phyloP scores from a whole-genome alignment of 2,329 filamentous ascomycete species.

The Xylaria polymorpha region DNA sequence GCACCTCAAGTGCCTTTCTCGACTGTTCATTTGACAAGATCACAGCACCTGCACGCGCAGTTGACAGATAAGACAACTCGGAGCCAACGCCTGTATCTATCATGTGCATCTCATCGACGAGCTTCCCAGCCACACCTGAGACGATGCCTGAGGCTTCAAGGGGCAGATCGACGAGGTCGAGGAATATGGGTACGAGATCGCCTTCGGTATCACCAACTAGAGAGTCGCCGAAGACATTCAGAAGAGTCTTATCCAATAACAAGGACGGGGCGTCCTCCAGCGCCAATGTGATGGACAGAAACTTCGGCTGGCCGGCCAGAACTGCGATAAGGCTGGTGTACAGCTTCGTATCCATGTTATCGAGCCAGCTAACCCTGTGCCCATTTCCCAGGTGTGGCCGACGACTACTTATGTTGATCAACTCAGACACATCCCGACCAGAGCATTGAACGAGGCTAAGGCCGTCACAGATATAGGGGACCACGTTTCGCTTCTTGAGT shows the following conservation, averaged over 20 bases:
- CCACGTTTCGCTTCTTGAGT: slow-evolving; percentile 81
- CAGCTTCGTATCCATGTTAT: slow-evolving; percentile 70
- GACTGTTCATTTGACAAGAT: slow-evolving; percentile 83
- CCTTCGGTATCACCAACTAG: slow-evolving; percentile 80
- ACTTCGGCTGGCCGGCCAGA: slow-evolving; percentile 70
- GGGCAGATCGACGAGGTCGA: slow-evolving; percentile 84
- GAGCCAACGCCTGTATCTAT: slow-evolving; percentile 60
- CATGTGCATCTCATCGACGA: slow-evolving; percentile 77
- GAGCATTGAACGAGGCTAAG: slow-evolving; percentile 86
- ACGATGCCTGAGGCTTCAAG: slow-evolving; percentile 94
- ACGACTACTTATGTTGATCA: slow-evolving; percentile 52
- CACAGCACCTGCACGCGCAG: slow-evolving; percentile 87
- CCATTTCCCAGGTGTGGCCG: slow-evolving; percentile 51
- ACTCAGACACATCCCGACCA: slow-evolving; percentile 64
- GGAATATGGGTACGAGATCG: slow-evolving; percentile 83
- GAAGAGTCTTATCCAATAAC: slow-evolving; percentile 75
- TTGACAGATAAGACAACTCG: slow-evolving; percentile 92
- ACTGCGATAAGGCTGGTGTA: slow-evolving; percentile 73
- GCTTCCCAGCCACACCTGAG: slow-evolving; percentile 86
- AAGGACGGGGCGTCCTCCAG: slow-evolving; percentile 79
- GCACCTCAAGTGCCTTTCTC: slow-evolving; percentile 76
- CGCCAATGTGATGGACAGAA: slow-evolving; percentile 79
- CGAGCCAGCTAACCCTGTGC: slow-evolving; percentile 62
- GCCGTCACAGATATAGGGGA: slow-evolving; percentile 74
- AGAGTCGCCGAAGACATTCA: slow-evolving; percentile 75